Conservation (phyloP, 2,329 filamentous ascomycete species). For the Coniochaeta pulveracea region DNA sequence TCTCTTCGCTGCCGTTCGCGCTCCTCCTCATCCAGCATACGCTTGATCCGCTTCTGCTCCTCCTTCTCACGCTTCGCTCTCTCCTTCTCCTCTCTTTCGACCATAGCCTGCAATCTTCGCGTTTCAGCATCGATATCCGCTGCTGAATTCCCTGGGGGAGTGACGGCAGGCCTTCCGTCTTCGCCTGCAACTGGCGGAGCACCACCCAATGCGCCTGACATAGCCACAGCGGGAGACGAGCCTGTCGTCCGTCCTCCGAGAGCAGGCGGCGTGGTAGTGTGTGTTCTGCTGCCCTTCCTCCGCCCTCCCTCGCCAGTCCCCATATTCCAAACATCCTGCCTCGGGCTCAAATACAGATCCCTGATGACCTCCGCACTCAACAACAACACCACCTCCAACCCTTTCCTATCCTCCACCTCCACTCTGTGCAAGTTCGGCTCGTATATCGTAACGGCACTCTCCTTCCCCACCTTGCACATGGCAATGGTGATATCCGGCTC, state of each 20-base stretch:
- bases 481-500: conserved; percentile 96
- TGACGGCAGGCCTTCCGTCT: conserved; percentile 13
- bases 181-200: conserved; percentile 9
- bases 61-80: conserved; percentile 42
- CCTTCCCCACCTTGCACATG: conserved; percentile 61
- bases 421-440: conserved; percentile 85
- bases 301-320: conserved; percentile 16
- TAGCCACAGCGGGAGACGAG: conserved; percentile 15
- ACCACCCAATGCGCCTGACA: conserved; percentile 29
- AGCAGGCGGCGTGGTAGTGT: conserved; percentile 15
- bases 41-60: conserved; percentile 47
- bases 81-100: conserved; percentile 43
- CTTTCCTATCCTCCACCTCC: conserved; percentile 89
- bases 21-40: conserved; percentile 57
- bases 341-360: conserved; percentile 52
- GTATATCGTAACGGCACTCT: conserved; percentile 67
- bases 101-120: conserved; percentile 50
- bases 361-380: conserved; percentile 52
- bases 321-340: conserved; percentile 73
- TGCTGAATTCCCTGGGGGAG: conserved; percentile 19
- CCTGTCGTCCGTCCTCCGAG: too few relatives aligned
- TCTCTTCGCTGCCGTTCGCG: conserved; percentile 44
- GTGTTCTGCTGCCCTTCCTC: conserved; percentile 31
- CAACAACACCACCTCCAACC: conserved; percentile 71
- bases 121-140: conserved; percentile 63